Evolutionary conservation across 345 rosid genomes (phyloP).

Genomic region (Melaleuca quinquenervia): DNA sequence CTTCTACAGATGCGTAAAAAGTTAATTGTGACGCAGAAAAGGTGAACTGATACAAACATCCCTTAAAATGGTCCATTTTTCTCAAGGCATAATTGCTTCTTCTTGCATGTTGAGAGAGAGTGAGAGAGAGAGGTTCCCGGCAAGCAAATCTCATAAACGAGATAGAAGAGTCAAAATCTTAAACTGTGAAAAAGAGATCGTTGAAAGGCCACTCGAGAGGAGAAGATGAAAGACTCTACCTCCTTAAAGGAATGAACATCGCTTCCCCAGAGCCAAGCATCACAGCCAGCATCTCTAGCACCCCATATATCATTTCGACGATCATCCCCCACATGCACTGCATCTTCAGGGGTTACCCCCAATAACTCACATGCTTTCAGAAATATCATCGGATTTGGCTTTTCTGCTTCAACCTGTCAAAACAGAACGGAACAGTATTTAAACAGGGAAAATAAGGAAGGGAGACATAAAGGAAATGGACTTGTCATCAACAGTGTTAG

Average conservation of each 20-base stretch:
- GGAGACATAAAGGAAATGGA: not conserved
- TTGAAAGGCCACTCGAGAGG: not conserved
- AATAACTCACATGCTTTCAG: constrained; percentile 84
- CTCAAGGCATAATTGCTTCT: not conserved
- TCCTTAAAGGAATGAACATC: constrained; percentile 84
- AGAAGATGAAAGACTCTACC: constrained; percentile 19
- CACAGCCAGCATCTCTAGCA: constrained; percentile 96
- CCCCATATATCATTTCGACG: constrained; percentile 99
- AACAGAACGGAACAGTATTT: not conserved
- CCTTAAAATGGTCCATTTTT: not conserved
- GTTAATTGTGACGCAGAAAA: not conserved
- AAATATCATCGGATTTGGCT: constrained; percentile 94
- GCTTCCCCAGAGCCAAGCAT: constrained; percentile 99
- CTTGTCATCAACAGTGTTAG: not conserved
- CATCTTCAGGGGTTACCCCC: constrained; percentile 86
- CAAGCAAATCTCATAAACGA: not conserved
- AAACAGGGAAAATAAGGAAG: not conserved
- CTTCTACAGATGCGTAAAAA: not conserved
- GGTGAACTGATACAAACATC: not conserved
- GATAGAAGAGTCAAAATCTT: not conserved
- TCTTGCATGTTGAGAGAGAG: not conserved
- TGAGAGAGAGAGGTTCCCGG: not conserved
- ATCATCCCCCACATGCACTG: constrained; percentile 95
- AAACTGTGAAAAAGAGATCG: not conserved
- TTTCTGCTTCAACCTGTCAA: constrained; percentile 84